Evolutionary conservation across 139 green algal species (phyloP).

Genomic region (Volvox reticuliferus): DNA sequence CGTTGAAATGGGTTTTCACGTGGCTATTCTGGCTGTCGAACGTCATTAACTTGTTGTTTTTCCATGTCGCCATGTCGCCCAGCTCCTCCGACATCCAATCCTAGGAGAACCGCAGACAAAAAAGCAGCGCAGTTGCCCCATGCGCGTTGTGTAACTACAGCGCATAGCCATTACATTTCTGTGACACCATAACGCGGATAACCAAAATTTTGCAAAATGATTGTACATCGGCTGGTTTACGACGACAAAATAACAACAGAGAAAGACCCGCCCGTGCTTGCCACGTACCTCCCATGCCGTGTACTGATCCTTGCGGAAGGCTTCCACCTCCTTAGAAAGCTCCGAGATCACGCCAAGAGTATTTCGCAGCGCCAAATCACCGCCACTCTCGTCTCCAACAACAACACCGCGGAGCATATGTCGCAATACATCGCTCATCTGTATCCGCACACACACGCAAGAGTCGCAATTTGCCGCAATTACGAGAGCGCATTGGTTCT

Average conservation of each 20-base stretch:
- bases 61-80: conserved; percentile 73
- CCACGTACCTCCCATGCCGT: conserved; percentile 24
- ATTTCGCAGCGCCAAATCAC: conserved; percentile 47
- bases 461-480: no score
- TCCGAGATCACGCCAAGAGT: conserved; percentile 60
- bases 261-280: not conserved
- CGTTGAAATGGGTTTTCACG: conserved; percentile 82
- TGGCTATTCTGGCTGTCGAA: conserved; percentile 78
- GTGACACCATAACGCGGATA: no score
- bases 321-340: conserved; percentile 64
- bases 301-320: conserved; percentile 53
- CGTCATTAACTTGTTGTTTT: conserved; percentile 80
- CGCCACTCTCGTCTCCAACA: conserved; percentile 5
- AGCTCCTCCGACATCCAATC: conserved; percentile 64
- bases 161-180: no score
- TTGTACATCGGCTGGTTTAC: no score
- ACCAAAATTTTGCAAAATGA: no score
- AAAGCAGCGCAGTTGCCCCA: no score
- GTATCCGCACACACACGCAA: no score
- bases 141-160: no score
- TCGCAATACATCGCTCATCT: conserved; percentile 46
- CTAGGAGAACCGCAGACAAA: conserved; percentile 18
- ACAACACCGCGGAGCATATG: conserved; percentile 48
- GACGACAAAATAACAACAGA: no score
- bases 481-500: no score